Evolutionary conservation across 23 red algal genomes (phyloP), one percentile per base, ranked within the genome.

Genomic region (Pyropia haitanensis): DNA sequence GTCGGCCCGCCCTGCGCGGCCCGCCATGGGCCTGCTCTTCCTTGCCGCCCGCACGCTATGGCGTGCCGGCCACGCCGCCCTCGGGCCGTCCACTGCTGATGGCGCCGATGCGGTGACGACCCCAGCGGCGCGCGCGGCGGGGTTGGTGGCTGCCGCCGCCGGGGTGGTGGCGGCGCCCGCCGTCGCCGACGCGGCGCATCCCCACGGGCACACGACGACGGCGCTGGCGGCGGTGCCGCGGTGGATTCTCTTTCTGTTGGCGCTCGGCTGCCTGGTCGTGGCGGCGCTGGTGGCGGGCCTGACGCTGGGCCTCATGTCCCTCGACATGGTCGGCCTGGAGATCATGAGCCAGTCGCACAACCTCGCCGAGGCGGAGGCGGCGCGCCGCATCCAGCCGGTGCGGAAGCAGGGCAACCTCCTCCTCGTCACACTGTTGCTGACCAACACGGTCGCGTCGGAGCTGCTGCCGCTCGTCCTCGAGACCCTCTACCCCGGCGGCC

Each of bases 321-420:
- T 98, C 17, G 94, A 98, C 67, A 60, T 84, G 27, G 62, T 81
- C 1, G 80, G 79, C 49, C 78, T 98, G 7, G 70, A 85, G 21
- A 78, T 98, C 33, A 51, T 88, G 26, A 73, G 65, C 51, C 67
- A 87, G 67, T 91, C 85, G 44, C 78, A 62, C 64, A 78, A 76
- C 49, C 27, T n/a, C 48, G 55, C 60, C 27, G 76, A 88, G 64
- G 76, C 74, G 27, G 73, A 56, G 49, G 74, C 71, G 18, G 94
- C 94, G 0, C 57, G 73, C 58, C 44, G 68, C 31, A 81, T 98
- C 50, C 78, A 85, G 70, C 85, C 85, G 13, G 76, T 98, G 32
- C 76, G 94, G 21, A 89, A 98, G 68, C 84, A 88, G 56, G 94
- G 94, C 27, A 98, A 98, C 76, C 68, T 84, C 25, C 60, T 98